Percentiles rank a stretch among this genome's conserved stretches.
Evolutionary conservation across 306 rosid species (phyloP).

Genomic region (Vigna hirtella): DNA sequence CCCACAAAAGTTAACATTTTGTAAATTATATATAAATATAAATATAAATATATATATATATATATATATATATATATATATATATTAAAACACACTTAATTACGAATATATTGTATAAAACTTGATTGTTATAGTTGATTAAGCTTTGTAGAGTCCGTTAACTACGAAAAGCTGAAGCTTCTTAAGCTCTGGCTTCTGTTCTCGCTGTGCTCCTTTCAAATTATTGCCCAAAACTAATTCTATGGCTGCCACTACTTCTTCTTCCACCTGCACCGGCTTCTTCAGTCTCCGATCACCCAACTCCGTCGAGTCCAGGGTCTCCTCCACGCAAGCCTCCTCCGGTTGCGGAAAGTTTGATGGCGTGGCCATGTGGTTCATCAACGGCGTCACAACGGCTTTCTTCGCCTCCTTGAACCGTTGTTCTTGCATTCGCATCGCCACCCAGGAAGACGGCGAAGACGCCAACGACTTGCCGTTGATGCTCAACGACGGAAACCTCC

Average conservation of each 20-base stretch:
- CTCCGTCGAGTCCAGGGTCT: constrained; percentile 44
- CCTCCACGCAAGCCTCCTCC: constrained; percentile 43
- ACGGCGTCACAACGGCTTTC: constrained; percentile 68
- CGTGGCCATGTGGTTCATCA: constrained; percentile 78
- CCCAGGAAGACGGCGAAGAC: constrained; percentile 64
- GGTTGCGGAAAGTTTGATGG: constrained; percentile 71
- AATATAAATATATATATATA: too few species aligned
- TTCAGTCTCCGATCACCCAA: constrained; percentile 65
- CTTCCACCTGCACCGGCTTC: constrained; percentile 57
- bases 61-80: too few species aligned
- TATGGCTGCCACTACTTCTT: constrained; percentile 75
- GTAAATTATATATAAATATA: too few species aligned
- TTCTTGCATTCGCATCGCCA: constrained; percentile 80
- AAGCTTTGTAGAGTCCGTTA: constrained; percentile 23
- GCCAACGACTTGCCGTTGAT: constrained; percentile 76
- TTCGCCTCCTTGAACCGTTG: constrained; percentile 76
- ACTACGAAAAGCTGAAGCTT: constrained; percentile 35
- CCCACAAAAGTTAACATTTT: too few species aligned
- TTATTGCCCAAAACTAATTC: not conserved
- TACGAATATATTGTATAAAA: not conserved
- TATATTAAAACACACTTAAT: not conserved
- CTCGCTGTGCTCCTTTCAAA: constrained; percentile 11
- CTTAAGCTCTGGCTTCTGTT: constrained; percentile 34
- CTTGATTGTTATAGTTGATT: not conserved
- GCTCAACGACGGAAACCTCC: constrained; percentile 67